Base-by-base conservation (phyloP, 139 green algal genomes). In the Raphidocelis subcapitata region DNA sequence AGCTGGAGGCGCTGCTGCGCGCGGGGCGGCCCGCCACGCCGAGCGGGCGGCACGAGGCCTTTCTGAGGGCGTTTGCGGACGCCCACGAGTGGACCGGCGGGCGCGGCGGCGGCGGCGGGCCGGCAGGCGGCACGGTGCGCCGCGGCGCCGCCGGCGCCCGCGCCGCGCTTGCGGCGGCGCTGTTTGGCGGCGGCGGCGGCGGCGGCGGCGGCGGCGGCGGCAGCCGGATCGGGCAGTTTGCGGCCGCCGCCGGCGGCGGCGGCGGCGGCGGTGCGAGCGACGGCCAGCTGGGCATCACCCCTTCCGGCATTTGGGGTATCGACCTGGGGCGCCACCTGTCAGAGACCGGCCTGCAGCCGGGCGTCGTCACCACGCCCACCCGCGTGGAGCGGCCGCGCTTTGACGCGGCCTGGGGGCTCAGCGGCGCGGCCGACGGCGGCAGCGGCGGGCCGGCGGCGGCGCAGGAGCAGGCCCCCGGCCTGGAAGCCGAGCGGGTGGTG, bases 401-500 rank as follows among this genome's bases (percentile, higher is more conserved):
- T 5, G 52, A 31, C 21, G 20, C 41, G 41, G 12, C 41, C 8
- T 49, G 41, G 41, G 41, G 41, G 8, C 41, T 49, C 47, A 49
- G 47, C 10, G 24, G 47, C 65, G 46, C 47, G 2, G 49, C 3
- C 65, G 33, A 31, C 41, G 46, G 65, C 20, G 69, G 41, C 41
- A 49, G 41, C 41, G 41, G 41, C 12, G 41, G 41, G n/a, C n/a
- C n/a, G n/a, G n/a, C n/a, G n/a, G 16, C 36, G 3, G 15, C 21
- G 65, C 41, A 49, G 41, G 8, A 49, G 41, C 41, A 49, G 41
- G 41, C 69, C n/a, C 54, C 18, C 46, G 64, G 67, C 1, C 55
- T 77, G 72, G 78, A 71, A 47, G 28, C 26, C 3, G 72, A 80
- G 68, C 0, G 2, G 55, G 82, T 88, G 56, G 66, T 79, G 41